Conservation (phyloP, 257 asterid genomes). For the Solanum medicagineum region DNA sequence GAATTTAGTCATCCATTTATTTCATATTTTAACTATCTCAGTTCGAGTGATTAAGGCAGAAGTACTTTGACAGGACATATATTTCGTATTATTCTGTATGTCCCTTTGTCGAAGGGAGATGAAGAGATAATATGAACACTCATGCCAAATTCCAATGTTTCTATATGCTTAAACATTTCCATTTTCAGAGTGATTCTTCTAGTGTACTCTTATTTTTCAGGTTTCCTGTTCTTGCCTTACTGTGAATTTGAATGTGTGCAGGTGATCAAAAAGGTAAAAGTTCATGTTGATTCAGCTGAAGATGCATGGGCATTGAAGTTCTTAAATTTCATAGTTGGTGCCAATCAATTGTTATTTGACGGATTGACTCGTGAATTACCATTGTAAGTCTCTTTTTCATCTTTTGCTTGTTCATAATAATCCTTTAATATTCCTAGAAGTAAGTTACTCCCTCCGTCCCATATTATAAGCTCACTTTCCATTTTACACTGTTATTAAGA, state of each 20-base stretch:
- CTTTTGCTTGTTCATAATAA: neutral
- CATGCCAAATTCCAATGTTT: neutral
- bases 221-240: neutral
- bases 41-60: neutral
- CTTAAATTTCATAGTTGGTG: slow-evolving; percentile 59
- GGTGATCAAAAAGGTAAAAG: slow-evolving; percentile 57
- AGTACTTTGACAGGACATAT: neutral
- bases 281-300: slow-evolving; percentile 40
- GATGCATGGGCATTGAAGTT: slow-evolving; percentile 77
- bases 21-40: neutral
- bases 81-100: neutral
- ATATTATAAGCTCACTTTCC: too few relatives aligned
- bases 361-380: slow-evolving; percentile 93
- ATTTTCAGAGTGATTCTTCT: neutral
- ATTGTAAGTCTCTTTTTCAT: slow-evolving; percentile 38
- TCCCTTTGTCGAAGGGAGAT: neutral
- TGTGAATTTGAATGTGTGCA: slow-evolving; percentile 16
- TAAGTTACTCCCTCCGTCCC: neutral
- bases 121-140: neutral
- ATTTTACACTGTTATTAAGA: too few relatives aligned
- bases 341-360: slow-evolving; percentile 62
- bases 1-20: neutral
- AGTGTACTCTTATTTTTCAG: neutral
- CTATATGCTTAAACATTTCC: neutral
- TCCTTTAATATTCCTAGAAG: neutral